Evolutionary conservation across 129 eudicot genomes (phyloP).

Genomic region (Tagetes patula): DNA sequence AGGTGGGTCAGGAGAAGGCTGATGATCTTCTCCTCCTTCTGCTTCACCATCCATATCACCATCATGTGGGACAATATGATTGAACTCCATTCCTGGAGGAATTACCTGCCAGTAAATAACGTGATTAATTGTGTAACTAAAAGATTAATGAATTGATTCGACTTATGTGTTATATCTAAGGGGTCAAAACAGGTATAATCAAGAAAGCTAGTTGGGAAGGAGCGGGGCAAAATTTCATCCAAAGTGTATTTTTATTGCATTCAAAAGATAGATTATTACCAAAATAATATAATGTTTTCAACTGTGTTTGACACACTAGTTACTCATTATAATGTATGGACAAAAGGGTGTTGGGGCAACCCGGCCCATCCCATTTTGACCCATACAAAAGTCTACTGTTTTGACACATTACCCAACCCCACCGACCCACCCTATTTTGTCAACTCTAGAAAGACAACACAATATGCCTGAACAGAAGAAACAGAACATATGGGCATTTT

Average conservation of each 20-base stretch:
- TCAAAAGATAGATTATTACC: not conserved
- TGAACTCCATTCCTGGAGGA: constrained; percentile 99
- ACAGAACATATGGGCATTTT: constrained; percentile 19
- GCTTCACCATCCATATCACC: constrained; percentile 89
- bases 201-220: not conserved
- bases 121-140: constrained; percentile 14
- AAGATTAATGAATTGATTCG: not conserved
- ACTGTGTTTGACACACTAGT: not conserved
- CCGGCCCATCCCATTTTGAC: not conserved
- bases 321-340: not conserved
- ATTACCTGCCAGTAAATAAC: constrained; percentile 60
- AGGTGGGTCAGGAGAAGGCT: constrained; percentile 84
- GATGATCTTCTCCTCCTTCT: constrained; percentile 78
- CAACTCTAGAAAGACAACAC: constrained; percentile 6
- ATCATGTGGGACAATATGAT: constrained; percentile 92
- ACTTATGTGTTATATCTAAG: not conserved
- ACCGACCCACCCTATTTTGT: not conserved
- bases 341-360: not conserved
- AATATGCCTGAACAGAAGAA: not conserved
- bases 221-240: not conserved
- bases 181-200: not conserved
- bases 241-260: constrained; percentile 1
- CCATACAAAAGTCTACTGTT: not conserved
- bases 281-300: not conserved
- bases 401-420: not conserved